Evolutionary conservation across 257 asterid species (phyloP), one percentile per base, ranked within the genome.

Genomic region (Verbena officinalis): DNA sequence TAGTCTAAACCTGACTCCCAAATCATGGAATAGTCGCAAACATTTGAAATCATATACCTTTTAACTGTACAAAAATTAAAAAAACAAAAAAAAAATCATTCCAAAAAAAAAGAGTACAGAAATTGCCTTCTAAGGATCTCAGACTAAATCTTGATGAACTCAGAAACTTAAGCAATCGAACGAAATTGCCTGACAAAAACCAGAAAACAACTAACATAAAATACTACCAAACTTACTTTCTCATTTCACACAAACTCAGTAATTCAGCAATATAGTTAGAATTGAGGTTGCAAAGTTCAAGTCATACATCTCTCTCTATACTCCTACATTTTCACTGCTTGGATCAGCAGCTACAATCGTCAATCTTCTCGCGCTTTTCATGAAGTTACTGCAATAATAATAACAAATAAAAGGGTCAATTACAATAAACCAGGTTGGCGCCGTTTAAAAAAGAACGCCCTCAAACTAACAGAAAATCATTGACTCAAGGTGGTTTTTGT

Each of bases 321-420:
- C 69, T 68, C 78, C 83, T 71, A 74, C 63, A 6, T 80, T 83
- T 55, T 78, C 83, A 43, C 79, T 71, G 89, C 88, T 80, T 10
- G 85, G 77, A 76, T 77, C 83, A 0, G 82, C 83, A 0, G 82
- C 79, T 61, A 73, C 53, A 19, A 89, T 86, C 42, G 87, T 89
- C 83, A 86, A 67, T 75, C 95, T 81, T 58, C 84, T 77, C 0
- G 92, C 88, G 4, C 72, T 71, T 81, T 67, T 83, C 55, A 44
- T 59, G 68, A 89, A 82, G 61, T 76, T 79, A 64, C 97, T 89
- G 90, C 85, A 76, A 68, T 6, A n/a, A n/a, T n/a, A n/a, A 16
- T 15, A 64, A 50, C 42, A 57, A 16, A 39, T 0, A 34, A 53
- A 61, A 49, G 1, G 0, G 7, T 45, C n/a, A 22, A 20, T 2